Evolutionary conservation across 257 asterid genomes (phyloP), one percentile per base, ranked within the genome.

Genomic region (Penstemon davidsonii): DNA sequence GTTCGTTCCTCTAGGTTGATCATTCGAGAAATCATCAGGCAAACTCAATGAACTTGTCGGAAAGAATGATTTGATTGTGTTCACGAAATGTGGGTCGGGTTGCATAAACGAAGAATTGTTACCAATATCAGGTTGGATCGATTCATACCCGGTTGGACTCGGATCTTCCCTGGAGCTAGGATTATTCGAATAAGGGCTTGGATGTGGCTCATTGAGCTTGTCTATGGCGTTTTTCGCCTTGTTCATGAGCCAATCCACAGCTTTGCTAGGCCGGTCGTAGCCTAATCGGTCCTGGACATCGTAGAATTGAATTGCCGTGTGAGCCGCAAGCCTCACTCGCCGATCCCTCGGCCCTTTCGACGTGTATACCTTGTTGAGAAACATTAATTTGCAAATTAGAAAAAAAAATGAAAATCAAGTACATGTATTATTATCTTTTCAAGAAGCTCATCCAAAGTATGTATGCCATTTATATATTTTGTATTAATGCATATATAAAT

Each of bases 231-330:
- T 42, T 68, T 78, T 70, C 3, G 92, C 92, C 66, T 86, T 86
- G 6, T 69, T 70, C 58, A 86, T 79, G 53, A 86, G 81, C 93
- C 93, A 86, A 66, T 84, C 93, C 1, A 86, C 82, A 18, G 88
- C 89, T 47, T 84, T 86, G 77, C 88, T 86, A 0, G 93, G 88
- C 42, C 89, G 73, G 75, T 86, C 93, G 36, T 78, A 86, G 66
- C 93, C 93, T 56, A 86, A 55, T 3, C 93, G 75, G 62, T 84
- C 93, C 66, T 86, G 93, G 0, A 86, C 88, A 44, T 86, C 93
- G 62, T 84, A 86, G 71, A 86, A 82, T 10, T 86, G 88, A 38
- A 86, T 84, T 0, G 90, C 93, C 0, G 93, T 86, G 81, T 84
- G 83, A 13, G 93, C 93, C 0, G 93, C 68, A 7, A 86, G 85